Evolutionary conservation across 768 basidiomycete genomes (phyloP).

Genomic region (Pleurotus citrinopileatus): DNA sequence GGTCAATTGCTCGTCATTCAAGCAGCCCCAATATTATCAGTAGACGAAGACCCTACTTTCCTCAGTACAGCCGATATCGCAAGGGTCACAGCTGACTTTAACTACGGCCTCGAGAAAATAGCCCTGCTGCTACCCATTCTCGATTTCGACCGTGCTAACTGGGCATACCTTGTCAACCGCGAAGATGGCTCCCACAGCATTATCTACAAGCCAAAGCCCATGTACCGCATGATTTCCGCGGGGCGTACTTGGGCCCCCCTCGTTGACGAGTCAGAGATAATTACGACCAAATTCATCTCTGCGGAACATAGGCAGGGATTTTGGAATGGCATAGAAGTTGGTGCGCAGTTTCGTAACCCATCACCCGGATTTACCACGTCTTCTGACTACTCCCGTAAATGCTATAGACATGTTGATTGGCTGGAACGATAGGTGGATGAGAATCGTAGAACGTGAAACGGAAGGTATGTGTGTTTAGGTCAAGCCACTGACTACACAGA

Average conservation of each 20-base stretch:
- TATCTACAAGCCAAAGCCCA: conserved; percentile 21
- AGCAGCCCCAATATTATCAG: conserved; percentile 9
- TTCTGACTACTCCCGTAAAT: background rate
- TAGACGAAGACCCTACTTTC: background rate
- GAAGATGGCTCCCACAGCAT: conserved; percentile 27
- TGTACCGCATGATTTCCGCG: conserved; percentile 20
- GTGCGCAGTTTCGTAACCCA: background rate
- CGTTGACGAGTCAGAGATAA: conserved; percentile 34
- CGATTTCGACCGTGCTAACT: conserved; percentile 33
- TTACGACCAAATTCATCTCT: conserved; percentile 27
- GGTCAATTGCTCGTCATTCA: conserved; percentile 16
- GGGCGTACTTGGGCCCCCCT: conserved; percentile 32
- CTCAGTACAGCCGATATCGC: background rate
- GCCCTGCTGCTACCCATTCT: conserved; percentile 25
- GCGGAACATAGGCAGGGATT: conserved; percentile 14
- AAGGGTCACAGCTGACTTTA: background rate
- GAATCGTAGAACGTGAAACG: conserved; percentile 7
- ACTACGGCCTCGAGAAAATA: conserved; percentile 4
- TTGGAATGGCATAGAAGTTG: conserved; percentile 18
- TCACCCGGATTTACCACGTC: background rate
- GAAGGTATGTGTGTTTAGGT: background rate
- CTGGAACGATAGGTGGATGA: conserved; percentile 10
- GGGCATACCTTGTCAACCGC: conserved; percentile 28
- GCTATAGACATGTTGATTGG: conserved; percentile 15
- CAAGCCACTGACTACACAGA: background rate